These are phyloP conservation scores for Phellopilus nigrolimitatus DNA, from an alignment of 1,284 basidiomycete genomes.

Conservation along the genomic window DNA sequence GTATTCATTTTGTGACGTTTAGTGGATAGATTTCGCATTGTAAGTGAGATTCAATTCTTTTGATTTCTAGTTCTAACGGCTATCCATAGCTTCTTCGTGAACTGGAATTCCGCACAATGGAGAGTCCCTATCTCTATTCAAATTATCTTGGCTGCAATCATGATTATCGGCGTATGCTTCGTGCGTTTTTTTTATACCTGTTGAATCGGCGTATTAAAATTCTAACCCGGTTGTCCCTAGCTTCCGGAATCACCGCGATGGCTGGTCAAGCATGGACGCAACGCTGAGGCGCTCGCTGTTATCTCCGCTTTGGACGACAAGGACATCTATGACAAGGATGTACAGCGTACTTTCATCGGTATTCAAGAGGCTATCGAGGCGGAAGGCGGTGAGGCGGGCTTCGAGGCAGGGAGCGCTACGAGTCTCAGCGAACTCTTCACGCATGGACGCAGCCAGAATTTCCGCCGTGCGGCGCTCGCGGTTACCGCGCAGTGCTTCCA, in stretches of 20 bases:
- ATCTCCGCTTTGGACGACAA: conserved; percentile 60
- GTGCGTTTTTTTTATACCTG: conserved; percentile 38
- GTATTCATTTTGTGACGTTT: conserved; percentile 19
- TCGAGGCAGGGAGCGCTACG: conserved; percentile 26
- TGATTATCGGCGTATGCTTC: conserved; percentile 52
- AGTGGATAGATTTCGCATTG: conserved; percentile 63
- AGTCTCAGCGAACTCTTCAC: conserved; percentile 52
- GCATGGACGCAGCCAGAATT: conserved; percentile 57
- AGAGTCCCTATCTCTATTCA: conserved; percentile 67
- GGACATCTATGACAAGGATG: conserved; percentile 44
- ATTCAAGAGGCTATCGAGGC: conserved; percentile 48
- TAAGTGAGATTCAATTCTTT: conserved; percentile 29
- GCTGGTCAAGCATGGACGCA: conserved; percentile 58
- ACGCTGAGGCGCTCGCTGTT: conserved; percentile 58
- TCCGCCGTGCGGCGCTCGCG: conserved; percentile 54
- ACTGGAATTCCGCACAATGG: conserved; percentile 57
- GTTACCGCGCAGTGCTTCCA: conserved; percentile 66
- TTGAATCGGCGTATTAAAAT: conserved; percentile 3
- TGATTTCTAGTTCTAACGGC: neutral
- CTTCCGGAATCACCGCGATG: conserved; percentile 72
- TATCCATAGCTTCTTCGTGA: conserved; percentile 44
- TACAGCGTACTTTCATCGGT: conserved; percentile 50
- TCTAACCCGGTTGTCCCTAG: conserved; percentile 26
- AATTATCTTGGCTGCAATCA: conserved; percentile 55
- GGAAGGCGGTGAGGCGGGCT: conserved; percentile 30